Conservation (phyloP, 2,329 filamentous ascomycete species). For the Setomelanomma holmii region DNA sequence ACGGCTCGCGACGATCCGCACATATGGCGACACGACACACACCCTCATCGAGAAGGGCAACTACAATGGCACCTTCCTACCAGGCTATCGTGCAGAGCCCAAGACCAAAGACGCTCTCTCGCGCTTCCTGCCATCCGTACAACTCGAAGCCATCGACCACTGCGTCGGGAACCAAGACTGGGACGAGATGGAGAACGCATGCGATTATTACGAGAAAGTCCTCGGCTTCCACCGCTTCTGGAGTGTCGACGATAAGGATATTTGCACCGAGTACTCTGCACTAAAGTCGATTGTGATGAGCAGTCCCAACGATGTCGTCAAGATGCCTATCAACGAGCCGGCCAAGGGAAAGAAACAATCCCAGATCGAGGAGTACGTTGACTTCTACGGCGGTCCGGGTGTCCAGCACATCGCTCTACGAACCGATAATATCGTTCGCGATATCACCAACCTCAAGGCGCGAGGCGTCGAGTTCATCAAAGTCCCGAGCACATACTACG, state of each 20-base stretch:
- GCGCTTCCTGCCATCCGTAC: slow-evolving; percentile 66
- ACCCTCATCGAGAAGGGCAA: slow-evolving; percentile 77
- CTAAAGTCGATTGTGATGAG: slow-evolving; percentile 91
- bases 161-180: slow-evolving; percentile 98
- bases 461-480: slow-evolving; percentile 92
- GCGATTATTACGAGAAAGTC: slow-evolving; percentile 80
- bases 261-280: slow-evolving; percentile 91
- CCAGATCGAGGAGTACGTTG: slow-evolving; percentile 88
- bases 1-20: slow-evolving; percentile 79
- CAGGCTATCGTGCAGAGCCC: slow-evolving; percentile 72
- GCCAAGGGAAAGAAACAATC: slow-evolving; percentile 87
- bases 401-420: slow-evolving; percentile 93
- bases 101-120: slow-evolving; percentile 54
- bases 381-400: slow-evolving; percentile 87
- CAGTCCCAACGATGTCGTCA: slow-evolving; percentile 82
- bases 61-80: slow-evolving; percentile 81
- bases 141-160: slow-evolving; percentile 84
- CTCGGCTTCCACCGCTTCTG: slow-evolving; percentile 97
- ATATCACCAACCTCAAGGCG: slow-evolving; percentile 80
- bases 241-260: slow-evolving; percentile 92
- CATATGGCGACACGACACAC: slow-evolving; percentile 95
- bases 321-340: slow-evolving; percentile 99
- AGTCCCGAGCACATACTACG: slow-evolving; percentile 88
- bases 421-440: slow-evolving; percentile 78
- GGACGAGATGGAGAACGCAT: slow-evolving; percentile 78